Evolutionary conservation across 306 rosid genomes (phyloP), one percentile per base, ranked within the genome.

Genomic region (Malus sylvestris): DNA sequence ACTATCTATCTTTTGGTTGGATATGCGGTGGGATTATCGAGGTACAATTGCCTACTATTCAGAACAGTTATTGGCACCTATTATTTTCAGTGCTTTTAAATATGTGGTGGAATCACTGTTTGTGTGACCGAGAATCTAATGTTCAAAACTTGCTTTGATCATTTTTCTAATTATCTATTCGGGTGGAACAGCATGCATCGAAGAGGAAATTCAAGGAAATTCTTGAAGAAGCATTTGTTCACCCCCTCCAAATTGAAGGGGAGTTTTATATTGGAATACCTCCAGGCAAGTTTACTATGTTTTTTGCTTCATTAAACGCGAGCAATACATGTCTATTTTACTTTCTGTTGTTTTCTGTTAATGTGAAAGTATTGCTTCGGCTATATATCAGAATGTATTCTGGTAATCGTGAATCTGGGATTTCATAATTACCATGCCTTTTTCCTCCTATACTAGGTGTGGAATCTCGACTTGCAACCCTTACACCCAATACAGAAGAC

Each of bases 11-110:
- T 46, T 96, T 70, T 83, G 99, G 99, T 68, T 93, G 96, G 96
- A 77, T 96, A 69, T 96, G 99, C 75, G 99, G 98, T 77, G 98
- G 99, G 72, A 93, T 96, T 79, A 84, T 96, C 29, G 98, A 96
- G 97, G 99, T 92, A 91, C 44, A 74, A 33, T 76, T 77, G 57
- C 78, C 68, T 60, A 70, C 67, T 74, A 51, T 59, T 68, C 59
- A 73, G 49, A 51, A 64, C 58, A 14, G 18, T 61, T 6, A 51
- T 35, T 19, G 2, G 57, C 70, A 70, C 70, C 64, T 71, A 68
- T 52, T 69, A 68, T 14, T 9, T 73, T 73, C 18, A 30, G 25
- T 40, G 3, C 29, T 19, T 15, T 14, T 42, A 5, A 3, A 18
- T 49, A 46, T 25, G 13, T 42, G 15, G 57, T 60, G 58, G 58